Percentiles rank a stretch among this genome's conserved stretches.
phyloP scores from a whole-genome alignment of 2,329 filamentous ascomycete species.

The Fusarium sp. region DNA sequence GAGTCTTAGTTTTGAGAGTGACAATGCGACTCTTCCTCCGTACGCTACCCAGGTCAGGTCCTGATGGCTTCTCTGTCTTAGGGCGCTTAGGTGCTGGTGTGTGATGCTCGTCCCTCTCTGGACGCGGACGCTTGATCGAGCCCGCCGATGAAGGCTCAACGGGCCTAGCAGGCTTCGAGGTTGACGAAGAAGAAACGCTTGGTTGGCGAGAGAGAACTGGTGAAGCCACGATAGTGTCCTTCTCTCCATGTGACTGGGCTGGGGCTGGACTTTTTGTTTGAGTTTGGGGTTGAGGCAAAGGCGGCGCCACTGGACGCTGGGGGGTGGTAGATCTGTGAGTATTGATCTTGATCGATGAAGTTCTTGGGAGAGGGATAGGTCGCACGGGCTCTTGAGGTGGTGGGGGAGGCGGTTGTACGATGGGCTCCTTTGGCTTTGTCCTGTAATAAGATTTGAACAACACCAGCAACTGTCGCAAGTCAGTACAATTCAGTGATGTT shows the following conservation, averaged over 20 bases:
- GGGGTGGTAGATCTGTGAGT: constrained; percentile 45
- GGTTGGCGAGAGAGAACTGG: constrained; percentile 37
- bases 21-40: constrained; percentile 50
- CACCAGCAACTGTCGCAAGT: constrained; percentile 47
- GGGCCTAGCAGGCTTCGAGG: constrained; percentile 33
- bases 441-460: constrained; percentile 52
- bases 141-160: constrained; percentile 34
- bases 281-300: background rate
- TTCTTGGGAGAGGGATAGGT: constrained; percentile 42
- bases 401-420: constrained; percentile 33
- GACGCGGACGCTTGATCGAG: constrained; percentile 48
- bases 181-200: constrained; percentile 34
- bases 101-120: constrained; percentile 49
- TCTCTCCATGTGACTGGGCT: constrained; percentile 24
- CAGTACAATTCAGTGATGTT: constrained; percentile 16
- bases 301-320: constrained; percentile 24
- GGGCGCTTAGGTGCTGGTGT: constrained; percentile 51
- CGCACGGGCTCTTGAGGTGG: constrained; percentile 42
- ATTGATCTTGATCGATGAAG: constrained; percentile 53
- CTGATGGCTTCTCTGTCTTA: constrained; percentile 48
- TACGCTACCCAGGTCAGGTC: constrained; percentile 32
- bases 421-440: constrained; percentile 46
- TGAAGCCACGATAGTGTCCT: constrained; percentile 44
- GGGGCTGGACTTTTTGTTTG: constrained; percentile 18
- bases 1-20: constrained; percentile 49